Base-by-base conservation (phyloP, 1,139 yeast genomes). In the Candida sanyaensis region DNA sequence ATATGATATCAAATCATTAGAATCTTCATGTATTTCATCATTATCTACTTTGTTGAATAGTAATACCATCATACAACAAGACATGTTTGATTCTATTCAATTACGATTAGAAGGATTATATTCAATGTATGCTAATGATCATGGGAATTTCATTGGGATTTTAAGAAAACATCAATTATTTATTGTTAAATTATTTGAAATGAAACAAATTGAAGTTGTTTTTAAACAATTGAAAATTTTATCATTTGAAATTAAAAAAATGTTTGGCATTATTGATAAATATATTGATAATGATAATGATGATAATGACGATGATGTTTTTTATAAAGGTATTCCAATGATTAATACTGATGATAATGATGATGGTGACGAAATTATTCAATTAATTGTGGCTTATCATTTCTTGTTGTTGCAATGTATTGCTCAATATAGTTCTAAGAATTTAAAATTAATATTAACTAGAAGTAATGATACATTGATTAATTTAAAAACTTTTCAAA, bases 351-450 rank as follows among this genome's bases (percentile, higher is more conserved):
- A 41, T 24, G 50, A 54, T n/a, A n/a, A n/a, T n/a, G n/a, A n/a
- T n/a, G n/a, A n/a, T n/a, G n/a, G n/a, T 13, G 46, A 45, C 23
- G 58, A 57, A 26, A 30, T 60, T 6, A 47, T 52, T 1, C 69
- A 63, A 44, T 48, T 63, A 17, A 54, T 67, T 6, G 55, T 66
- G 31, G 70, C 75, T 9, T 68, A 58, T 50, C 69, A 70, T 51
- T 69, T 71, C 50, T 55, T 71, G 38, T 45, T 58, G 7, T 50
- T 70, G 9, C 77, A 71, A 53, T 58, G 65, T 37, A 31, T 64
- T n/a, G 52, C 69, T 9, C 74, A 69, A 48, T 53, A 57, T 36
- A 43, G 63, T 4, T 59, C 71, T 1, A 40, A 48, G 8, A 58
- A 65, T 42, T 42, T 65, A 37, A 57, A 58, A 23, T 13, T 42